Evolutionary conservation across 352 stramenopile genomes (phyloP).

Genomic region (Pythium periplocum): DNA sequence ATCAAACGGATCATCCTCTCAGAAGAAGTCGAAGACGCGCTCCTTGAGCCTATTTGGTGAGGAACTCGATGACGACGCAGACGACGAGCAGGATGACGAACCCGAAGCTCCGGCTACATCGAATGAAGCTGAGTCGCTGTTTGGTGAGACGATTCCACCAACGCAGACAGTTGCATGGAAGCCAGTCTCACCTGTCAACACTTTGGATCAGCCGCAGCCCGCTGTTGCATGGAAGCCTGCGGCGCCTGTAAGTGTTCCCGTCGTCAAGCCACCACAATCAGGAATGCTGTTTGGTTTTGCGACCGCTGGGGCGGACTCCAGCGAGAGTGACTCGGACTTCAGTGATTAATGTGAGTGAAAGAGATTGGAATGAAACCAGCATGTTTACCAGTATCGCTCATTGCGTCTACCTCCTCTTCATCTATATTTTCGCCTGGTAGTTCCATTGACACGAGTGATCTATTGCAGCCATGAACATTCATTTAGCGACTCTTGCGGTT

Average conservation of each 20-base stretch:
- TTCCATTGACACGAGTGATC: no score
- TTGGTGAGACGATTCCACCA: constrained; percentile 28
- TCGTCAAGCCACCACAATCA: constrained; percentile 7
- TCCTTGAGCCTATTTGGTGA: constrained; percentile 19
- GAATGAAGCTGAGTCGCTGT: constrained; percentile 40
- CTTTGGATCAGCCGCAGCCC: no score
- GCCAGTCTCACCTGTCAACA: no score
- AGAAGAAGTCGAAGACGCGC: constrained; percentile 10
- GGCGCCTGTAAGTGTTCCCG: no score
- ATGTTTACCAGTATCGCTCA: no score
- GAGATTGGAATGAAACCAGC: no score
- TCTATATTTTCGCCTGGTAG: no score
- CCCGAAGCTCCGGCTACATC: background rate
- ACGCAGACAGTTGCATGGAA: no score
- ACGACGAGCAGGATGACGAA: background rate
- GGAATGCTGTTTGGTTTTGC: constrained; percentile 57
- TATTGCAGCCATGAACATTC: background rate
- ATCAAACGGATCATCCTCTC: constrained; percentile 6
- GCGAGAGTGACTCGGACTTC: constrained; percentile 51
- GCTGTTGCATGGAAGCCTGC: no score
- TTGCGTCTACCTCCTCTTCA: no score
- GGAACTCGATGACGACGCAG: constrained; percentile 15
- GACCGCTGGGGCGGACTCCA: constrained; percentile 44
- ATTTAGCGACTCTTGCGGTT: background rate
- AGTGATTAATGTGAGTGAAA: constrained; percentile 21